Conservation (phyloP, 2,329 filamentous ascomycete genomes). For the Ophiostoma fasciatum region DNA sequence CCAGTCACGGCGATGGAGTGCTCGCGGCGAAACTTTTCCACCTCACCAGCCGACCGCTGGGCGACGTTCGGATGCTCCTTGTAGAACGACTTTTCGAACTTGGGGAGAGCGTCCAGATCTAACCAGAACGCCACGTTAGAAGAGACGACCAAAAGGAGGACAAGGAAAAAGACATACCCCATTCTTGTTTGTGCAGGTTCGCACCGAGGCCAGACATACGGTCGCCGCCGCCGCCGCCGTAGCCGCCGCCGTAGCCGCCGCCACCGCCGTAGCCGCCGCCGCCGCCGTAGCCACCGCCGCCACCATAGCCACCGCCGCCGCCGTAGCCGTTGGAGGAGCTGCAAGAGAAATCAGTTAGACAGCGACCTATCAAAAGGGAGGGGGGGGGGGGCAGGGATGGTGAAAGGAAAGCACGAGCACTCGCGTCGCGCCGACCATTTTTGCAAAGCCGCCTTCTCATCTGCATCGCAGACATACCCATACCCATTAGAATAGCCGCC, state of each 20-base stretch:
- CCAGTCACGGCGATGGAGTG: slow-evolving; percentile 77
- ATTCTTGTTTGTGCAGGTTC: slow-evolving; percentile 73
- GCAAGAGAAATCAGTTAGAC: no score
- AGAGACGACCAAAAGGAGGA: neutral
- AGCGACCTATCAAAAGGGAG: neutral
- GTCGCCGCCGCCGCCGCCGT: slow-evolving; percentile 62
- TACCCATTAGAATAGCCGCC: slow-evolving; percentile 16
- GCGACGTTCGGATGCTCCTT: slow-evolving; percentile 79
- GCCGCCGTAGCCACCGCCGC: slow-evolving; percentile 18
- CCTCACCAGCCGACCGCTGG: slow-evolving; percentile 58
- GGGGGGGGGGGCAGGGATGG: no score
- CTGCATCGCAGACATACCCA: neutral
- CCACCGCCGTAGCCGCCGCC: slow-evolving; percentile 27
- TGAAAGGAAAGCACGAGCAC: no score
- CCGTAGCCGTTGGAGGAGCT: slow-evolving; percentile 18
- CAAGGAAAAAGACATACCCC: slow-evolving; percentile 46
- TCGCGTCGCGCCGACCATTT: no score
- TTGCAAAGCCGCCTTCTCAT: no score
- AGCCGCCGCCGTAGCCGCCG: slow-evolving; percentile 21
- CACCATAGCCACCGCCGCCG: slow-evolving; percentile 17
- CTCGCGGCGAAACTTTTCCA: slow-evolving; percentile 75
- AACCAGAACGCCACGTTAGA: neutral
- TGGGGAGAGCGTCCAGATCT: slow-evolving; percentile 70
- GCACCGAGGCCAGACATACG: slow-evolving; percentile 86
- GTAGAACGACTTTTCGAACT: slow-evolving; percentile 99